Evolutionary conservation across 345 rosid species (phyloP).

Genomic region (Acer campestre): DNA sequence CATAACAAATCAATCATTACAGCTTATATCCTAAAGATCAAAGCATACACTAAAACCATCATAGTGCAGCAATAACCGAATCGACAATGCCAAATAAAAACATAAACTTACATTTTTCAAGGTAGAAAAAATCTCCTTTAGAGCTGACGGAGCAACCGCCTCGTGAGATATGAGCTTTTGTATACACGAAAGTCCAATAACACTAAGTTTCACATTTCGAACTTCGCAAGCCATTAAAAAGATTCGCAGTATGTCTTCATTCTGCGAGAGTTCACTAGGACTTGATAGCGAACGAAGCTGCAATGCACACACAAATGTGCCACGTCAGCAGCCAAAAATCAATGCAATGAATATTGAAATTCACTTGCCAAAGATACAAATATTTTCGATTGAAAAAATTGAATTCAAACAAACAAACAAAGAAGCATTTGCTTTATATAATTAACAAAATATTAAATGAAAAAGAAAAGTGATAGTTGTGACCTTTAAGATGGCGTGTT

Average conservation of each 20-base stretch:
- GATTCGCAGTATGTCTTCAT: conserved; percentile 82
- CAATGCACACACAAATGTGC: conserved; percentile 6
- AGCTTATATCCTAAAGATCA: not conserved
- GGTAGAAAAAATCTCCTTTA: conserved; percentile 76
- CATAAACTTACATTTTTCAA: conserved; percentile 77
- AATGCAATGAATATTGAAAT: not conserved
- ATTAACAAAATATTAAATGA: not conserved
- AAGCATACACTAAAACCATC: not conserved
- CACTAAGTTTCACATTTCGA: conserved; percentile 80
- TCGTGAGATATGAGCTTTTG: conserved; percentile 98
- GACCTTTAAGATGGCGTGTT: conserved; percentile 93
- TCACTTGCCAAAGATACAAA: too few species aligned
- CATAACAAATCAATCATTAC: not conserved
- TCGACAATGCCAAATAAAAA: not conserved
- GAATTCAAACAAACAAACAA: not conserved
- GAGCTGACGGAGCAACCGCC: conserved; percentile 84
- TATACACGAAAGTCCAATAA: conserved; percentile 90
- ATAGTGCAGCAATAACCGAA: not conserved
- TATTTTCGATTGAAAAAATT: not conserved
- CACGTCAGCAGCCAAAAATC: not conserved
- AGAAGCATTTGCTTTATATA: not conserved
- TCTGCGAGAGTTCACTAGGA: conserved; percentile 81
- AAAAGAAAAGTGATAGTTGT: not conserved
- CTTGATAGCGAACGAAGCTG: conserved; percentile 87
- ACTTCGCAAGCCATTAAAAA: conserved; percentile 95